phyloP scores from a whole-genome alignment of 2,329 filamentous ascomycete genomes.

The Gaeumannomyces sp. region DNA sequence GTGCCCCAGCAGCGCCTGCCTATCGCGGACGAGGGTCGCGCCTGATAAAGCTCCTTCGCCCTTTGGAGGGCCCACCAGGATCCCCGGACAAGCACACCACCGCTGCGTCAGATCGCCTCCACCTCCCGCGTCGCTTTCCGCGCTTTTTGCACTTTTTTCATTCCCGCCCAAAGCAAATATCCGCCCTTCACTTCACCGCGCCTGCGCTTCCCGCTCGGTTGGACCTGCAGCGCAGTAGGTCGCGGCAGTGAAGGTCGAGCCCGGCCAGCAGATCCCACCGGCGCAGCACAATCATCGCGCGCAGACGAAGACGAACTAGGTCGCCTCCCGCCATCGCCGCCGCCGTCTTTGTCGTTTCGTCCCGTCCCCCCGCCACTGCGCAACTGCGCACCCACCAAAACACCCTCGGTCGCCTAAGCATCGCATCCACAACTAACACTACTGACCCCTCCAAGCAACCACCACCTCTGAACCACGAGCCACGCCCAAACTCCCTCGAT shows the following conservation, averaged over 20 bases:
- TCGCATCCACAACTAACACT: not conserved
- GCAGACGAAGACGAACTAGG: too few species aligned
- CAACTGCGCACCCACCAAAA: not conserved
- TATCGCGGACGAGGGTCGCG: slow-evolving; percentile 3
- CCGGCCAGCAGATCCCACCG: too few species aligned
- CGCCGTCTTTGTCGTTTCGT: not conserved
- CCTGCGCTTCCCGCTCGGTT: not conserved
- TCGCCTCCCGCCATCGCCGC: too few species aligned
- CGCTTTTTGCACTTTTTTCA: not conserved
- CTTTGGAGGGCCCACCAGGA: slow-evolving; percentile 2
- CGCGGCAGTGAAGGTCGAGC: not conserved
- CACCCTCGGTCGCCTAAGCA: not conserved
- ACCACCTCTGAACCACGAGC: not conserved
- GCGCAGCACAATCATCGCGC: not conserved
- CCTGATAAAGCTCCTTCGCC: slow-evolving; percentile 5
- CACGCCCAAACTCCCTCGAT: slow-evolving; percentile 2
- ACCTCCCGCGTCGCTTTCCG: slow-evolving; percentile 5
- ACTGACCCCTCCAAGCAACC: slow-evolving; percentile 1
- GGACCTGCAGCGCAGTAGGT: not conserved
- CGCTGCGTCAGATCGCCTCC: not conserved
- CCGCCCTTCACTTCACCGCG: not conserved
- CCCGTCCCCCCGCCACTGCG: too few species aligned
- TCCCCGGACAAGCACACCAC: not conserved
- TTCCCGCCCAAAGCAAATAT: not conserved
- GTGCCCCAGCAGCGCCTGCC: slow-evolving; percentile 6